These are phyloP conservation scores for Coniochaeta prunicola DNA, from an alignment of 2,329 filamentous ascomycete species.

Conservation along the genomic window DNA sequence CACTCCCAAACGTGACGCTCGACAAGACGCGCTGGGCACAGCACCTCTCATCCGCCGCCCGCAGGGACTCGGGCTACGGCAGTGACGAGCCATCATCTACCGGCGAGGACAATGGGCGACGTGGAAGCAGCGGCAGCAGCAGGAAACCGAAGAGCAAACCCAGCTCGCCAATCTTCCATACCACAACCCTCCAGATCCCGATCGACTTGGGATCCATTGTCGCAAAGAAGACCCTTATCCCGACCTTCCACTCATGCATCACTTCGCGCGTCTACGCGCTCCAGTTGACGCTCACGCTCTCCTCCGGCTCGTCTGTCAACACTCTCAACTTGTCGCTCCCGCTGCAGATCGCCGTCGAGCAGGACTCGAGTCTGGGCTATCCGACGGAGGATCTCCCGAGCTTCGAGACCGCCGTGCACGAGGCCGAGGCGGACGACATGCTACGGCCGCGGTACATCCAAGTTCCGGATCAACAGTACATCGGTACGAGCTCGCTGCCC, in stretches of 20 bases:
- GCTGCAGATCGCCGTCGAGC: constrained; percentile 42
- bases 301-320: constrained; percentile 28
- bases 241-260: constrained; percentile 53
- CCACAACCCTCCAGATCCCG: constrained; percentile 37
- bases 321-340: constrained; percentile 39
- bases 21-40: constrained; percentile 33
- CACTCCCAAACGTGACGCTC: constrained; percentile 28
- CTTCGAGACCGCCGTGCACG: constrained; percentile 42
- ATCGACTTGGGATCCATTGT: constrained; percentile 33
- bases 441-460: constrained; percentile 35
- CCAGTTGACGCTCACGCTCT: constrained; percentile 32
- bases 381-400: constrained; percentile 30
- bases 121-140: not conserved
- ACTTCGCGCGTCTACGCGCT: constrained; percentile 47
- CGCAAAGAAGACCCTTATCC: constrained; percentile 42
- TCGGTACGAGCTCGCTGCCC: constrained; percentile 33
- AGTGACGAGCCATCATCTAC: constrained; percentile 16
- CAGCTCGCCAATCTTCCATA: constrained; percentile 26
- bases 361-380: constrained; percentile 8
- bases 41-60: constrained; percentile 21
- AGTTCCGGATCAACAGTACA: constrained; percentile 21
- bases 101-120: constrained; percentile 2
- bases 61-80: constrained; percentile 48
- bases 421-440: constrained; percentile 35
- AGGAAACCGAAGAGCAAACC: not conserved